Evolutionary conservation across 495 filamentous ascomycete genomes (phyloP).

Genomic region (Melanomma pulvis-pyrius): DNA sequence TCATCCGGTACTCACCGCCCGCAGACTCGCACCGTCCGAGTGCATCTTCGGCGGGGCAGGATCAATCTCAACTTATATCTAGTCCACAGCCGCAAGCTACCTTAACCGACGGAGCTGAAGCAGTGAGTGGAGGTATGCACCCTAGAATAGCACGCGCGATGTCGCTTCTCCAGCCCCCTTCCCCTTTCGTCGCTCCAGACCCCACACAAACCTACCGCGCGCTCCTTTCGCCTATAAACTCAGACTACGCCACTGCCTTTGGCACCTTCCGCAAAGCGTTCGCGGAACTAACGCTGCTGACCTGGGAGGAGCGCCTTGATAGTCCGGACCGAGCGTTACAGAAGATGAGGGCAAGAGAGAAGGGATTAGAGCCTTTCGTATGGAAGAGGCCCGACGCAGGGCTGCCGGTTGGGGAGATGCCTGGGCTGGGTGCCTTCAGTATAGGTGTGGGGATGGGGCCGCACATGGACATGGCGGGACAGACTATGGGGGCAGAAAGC

Average conservation of each 20-base stretch:
- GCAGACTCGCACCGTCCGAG: neutral
- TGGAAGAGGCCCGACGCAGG: neutral
- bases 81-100: slow-evolving; percentile 5
- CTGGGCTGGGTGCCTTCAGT: neutral
- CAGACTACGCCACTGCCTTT: slow-evolving; percentile 36
- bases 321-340: neutral
- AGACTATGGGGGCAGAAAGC: neutral
- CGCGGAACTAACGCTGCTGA: slow-evolving; percentile 37
- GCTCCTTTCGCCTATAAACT: slow-evolving; percentile 34
- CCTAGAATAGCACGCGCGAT: neutral
- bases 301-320: slow-evolving; percentile 43
- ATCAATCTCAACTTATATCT: neutral
- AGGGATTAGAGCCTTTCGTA: neutral
- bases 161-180: neutral
- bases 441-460: neutral
- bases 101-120: neutral
- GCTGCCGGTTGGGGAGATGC: neutral
- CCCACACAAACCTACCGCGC: slow-evolving; percentile 30
- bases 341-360: neutral
- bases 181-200: neutral
- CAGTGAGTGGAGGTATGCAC: neutral
- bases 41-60: neutral
- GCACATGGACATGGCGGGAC: too few species aligned
- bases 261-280: slow-evolving; percentile 40
- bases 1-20: slow-evolving; percentile 34